phyloP scores from a whole-genome alignment of 495 filamentous ascomycete species.

The Podospora sp. region DNA sequence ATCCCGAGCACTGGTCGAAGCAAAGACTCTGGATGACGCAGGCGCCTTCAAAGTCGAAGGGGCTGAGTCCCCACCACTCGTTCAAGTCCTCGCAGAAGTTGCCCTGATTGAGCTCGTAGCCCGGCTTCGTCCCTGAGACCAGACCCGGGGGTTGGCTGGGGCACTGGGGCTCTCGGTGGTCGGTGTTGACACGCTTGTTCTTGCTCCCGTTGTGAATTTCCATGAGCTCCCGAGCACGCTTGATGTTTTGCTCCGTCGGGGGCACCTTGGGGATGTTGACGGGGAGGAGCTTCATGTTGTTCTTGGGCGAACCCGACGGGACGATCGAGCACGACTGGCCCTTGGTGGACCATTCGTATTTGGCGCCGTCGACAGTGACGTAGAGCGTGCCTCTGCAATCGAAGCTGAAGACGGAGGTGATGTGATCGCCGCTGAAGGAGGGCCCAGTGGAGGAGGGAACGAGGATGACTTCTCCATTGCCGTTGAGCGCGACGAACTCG shows the following conservation, averaged over 20 bases:
- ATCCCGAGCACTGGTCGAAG: slow-evolving; percentile 5
- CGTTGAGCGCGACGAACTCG: slow-evolving; percentile 1
- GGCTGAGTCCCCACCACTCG: slow-evolving; percentile 7
- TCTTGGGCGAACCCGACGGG: neutral
- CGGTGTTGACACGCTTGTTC: neutral
- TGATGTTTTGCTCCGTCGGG: neutral
- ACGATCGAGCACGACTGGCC: neutral
- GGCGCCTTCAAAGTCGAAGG: neutral
- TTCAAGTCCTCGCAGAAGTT: slow-evolving; percentile 14
- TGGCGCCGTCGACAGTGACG: neutral
- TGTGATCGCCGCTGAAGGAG: neutral
- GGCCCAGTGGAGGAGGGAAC: neutral
- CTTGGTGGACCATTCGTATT: slow-evolving; percentile 12
- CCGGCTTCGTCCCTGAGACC: neutral
- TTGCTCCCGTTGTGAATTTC: neutral
- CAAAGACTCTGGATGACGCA: neutral
- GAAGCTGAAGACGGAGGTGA: slow-evolving; percentile 20
- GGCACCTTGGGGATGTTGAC: slow-evolving; percentile 3
- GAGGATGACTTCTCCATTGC: slow-evolving; percentile 1
- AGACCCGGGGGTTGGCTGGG: neutral
- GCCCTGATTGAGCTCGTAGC: slow-evolving; percentile 7
- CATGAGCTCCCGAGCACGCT: neutral
- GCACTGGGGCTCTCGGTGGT: slow-evolving; percentile 9
- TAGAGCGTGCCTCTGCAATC: slow-evolving; percentile 19
- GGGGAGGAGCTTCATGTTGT: slow-evolving; percentile 14